Evolutionary conservation across 1,139 yeast species (phyloP).

Genomic region (Spathaspora sp.): DNA sequence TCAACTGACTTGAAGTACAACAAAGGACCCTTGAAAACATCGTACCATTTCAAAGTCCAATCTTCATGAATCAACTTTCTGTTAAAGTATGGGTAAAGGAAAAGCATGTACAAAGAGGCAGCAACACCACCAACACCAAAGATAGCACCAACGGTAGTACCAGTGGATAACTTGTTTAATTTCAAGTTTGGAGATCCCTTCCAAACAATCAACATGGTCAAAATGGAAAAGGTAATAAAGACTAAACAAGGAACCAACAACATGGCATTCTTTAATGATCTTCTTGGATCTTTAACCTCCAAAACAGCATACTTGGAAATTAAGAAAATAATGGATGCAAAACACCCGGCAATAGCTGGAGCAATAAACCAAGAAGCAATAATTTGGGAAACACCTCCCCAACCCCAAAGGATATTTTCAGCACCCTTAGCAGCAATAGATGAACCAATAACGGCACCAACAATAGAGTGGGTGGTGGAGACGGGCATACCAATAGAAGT

Average conservation of each 20-base stretch:
- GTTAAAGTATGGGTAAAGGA: conserved; percentile 62
- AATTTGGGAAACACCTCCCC: conserved; percentile 71
- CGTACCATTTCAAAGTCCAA: conserved; percentile 65
- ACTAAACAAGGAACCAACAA: conserved; percentile 61
- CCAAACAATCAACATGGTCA: conserved; percentile 65
- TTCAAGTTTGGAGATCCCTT: conserved; percentile 71
- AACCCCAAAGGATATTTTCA: conserved; percentile 65
- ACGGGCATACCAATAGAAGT: conserved; percentile 72
- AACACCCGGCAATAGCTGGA: conserved; percentile 66
- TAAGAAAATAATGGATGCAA: conserved; percentile 59
- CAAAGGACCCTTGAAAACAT: conserved; percentile 56
- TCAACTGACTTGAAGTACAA: conserved; percentile 57
- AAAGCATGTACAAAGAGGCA: conserved; percentile 46
- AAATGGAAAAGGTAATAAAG: conserved; percentile 57
- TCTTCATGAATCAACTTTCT: conserved; percentile 63
- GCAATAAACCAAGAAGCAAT: conserved; percentile 84
- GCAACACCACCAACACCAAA: conserved; percentile 66
- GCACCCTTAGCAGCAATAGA: conserved; percentile 72
- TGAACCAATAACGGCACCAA: conserved; percentile 75
- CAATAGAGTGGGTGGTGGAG: conserved; percentile 77
- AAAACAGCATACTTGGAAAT: conserved; percentile 60
- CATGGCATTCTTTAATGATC: conserved; percentile 54
- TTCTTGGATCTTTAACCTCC: conserved; percentile 49
- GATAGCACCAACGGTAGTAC: conserved; percentile 55
- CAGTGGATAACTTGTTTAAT: conserved; percentile 49